phyloP scores from a whole-genome alignment of 495 filamentous ascomycete species.

The Pseudoneurospora amorphoporcata region DNA sequence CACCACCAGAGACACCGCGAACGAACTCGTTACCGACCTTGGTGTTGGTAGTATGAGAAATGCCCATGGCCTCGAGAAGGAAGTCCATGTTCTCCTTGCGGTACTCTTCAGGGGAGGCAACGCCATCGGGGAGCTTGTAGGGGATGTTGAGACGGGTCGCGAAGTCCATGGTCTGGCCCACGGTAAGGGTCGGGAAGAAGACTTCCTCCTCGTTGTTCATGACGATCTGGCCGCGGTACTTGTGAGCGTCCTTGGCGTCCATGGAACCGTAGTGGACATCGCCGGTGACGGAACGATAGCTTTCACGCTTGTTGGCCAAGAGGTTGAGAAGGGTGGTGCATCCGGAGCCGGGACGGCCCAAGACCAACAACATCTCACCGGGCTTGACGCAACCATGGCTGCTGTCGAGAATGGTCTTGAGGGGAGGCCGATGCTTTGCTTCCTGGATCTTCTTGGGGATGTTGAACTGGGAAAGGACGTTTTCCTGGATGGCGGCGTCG shows the following conservation, averaged over 20 bases:
- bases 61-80: slow-evolving; percentile 38
- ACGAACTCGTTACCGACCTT: slow-evolving; percentile 75
- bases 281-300: slow-evolving; percentile 57
- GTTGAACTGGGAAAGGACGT: slow-evolving; percentile 47
- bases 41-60: slow-evolving; percentile 66
- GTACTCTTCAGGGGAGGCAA: slow-evolving; percentile 5
- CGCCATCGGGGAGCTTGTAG: slow-evolving; percentile 18
- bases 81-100: slow-evolving; percentile 14
- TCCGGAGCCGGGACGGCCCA: slow-evolving; percentile 64
- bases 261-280: slow-evolving; percentile 63
- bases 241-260: slow-evolving; percentile 32
- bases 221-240: slow-evolving; percentile 53
- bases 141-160: slow-evolving; percentile 47
- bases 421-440: slow-evolving; percentile 35
- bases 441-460: slow-evolving; percentile 33
- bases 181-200: slow-evolving; percentile 54
- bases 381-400: slow-evolving; percentile 40
- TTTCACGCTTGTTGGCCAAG: slow-evolving; percentile 59
- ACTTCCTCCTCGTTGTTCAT: slow-evolving; percentile 48
- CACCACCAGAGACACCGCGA: slow-evolving; percentile 55
- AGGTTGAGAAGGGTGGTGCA: slow-evolving; percentile 77
- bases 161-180: slow-evolving; percentile 48
- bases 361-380: slow-evolving; percentile 73
- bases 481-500: slow-evolving; percentile 33
- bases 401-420: slow-evolving; percentile 54